Percentiles rank a stretch among this genome's conserved stretches.
These are phyloP conservation scores for Geotrichum bryndzae DNA, from an alignment of 1,139 yeast species.

Conservation along the genomic window DNA sequence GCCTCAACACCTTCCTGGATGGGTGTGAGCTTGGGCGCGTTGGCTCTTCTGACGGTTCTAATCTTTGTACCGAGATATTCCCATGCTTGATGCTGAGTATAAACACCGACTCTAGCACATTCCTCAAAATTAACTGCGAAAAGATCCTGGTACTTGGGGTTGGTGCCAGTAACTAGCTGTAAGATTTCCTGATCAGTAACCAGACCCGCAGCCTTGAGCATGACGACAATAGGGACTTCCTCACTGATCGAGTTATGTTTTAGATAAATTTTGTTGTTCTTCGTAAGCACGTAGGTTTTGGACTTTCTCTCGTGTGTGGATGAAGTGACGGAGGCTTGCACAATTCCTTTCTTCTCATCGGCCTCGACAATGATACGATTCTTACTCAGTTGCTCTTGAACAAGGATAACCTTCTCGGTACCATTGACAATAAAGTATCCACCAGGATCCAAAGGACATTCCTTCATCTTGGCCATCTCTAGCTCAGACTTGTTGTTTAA, in stretches of 20 bases:
- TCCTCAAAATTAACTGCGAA: conserved; percentile 94
- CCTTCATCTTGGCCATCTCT: conserved; percentile 83
- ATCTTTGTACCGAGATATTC: conserved; percentile 87
- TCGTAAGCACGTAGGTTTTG: conserved; percentile 90
- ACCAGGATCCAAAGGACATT: conserved; percentile 98
- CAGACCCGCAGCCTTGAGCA: conserved; percentile 91
- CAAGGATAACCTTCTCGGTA: conserved; percentile 92
- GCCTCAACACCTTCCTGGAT: conserved; percentile 97
- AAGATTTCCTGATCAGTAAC: conserved; percentile 88
- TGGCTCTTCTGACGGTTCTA: conserved; percentile 82
- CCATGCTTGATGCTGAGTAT: conserved; percentile 90
- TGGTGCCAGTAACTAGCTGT: conserved; percentile 89
- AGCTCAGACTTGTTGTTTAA: conserved; percentile 69
- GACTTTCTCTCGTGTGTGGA: conserved; percentile 97
- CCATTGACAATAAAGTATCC: conserved; percentile 91
- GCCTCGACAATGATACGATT: conserved; percentile 97
- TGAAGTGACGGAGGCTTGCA: conserved; percentile 95
- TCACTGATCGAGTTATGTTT: conserved; percentile 94
- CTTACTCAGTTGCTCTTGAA: conserved; percentile 93
- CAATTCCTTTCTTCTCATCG: conserved; percentile 88
- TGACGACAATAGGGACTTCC: conserved; percentile 90
- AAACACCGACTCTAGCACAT: conserved; percentile 76
- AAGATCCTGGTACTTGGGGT: conserved; percentile 81
- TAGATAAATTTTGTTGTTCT: conserved; percentile 79
- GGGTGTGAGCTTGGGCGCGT: conserved; percentile 70